These are phyloP conservation scores for Thalassia testudinum DNA, from an alignment of 116 monocot species.

Conservation along the genomic window DNA sequence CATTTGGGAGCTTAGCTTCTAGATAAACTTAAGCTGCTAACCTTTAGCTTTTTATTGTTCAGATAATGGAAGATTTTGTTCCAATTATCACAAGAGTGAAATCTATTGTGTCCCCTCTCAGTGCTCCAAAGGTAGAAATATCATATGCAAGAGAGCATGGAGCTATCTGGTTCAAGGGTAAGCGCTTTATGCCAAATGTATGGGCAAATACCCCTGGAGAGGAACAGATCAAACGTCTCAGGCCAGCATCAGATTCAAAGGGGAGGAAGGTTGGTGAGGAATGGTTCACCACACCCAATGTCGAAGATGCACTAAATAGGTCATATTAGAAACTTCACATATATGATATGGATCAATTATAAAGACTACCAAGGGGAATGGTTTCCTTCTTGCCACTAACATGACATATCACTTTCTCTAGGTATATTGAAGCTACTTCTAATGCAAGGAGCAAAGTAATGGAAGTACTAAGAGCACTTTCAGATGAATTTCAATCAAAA, in stretches of 20 bases:
- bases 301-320: slow-evolving; percentile 86
- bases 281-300: slow-evolving; percentile 85
- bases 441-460: slow-evolving; percentile 61
- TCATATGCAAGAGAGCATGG: slow-evolving; percentile 86
- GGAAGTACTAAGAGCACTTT: slow-evolving; percentile 64
- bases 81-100: slow-evolving; percentile 80
- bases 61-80: slow-evolving; percentile 75
- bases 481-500: slow-evolving; percentile 66
- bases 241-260: slow-evolving; percentile 75
- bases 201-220: slow-evolving; percentile 88
- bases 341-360: too few species aligned
- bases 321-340: slow-evolving; percentile 4
- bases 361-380: too few species aligned
- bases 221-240: slow-evolving; percentile 83
- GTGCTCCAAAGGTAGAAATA: slow-evolving; percentile 82
- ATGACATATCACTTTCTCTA: slow-evolving; percentile 4
- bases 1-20: too few species aligned
- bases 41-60: slow-evolving; percentile 1
- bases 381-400: too few species aligned
- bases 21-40: background rate
- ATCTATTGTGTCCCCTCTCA: slow-evolving; percentile 53
- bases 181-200: slow-evolving; percentile 59
- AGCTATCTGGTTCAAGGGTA: slow-evolving; percentile 97
- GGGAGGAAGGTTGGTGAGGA: slow-evolving; percentile 95
- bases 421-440: slow-evolving; percentile 76